Evolutionary conservation across 768 basidiomycete genomes (phyloP), one percentile per base, ranked within the genome.

Genomic region (Tricholoma sp.): DNA sequence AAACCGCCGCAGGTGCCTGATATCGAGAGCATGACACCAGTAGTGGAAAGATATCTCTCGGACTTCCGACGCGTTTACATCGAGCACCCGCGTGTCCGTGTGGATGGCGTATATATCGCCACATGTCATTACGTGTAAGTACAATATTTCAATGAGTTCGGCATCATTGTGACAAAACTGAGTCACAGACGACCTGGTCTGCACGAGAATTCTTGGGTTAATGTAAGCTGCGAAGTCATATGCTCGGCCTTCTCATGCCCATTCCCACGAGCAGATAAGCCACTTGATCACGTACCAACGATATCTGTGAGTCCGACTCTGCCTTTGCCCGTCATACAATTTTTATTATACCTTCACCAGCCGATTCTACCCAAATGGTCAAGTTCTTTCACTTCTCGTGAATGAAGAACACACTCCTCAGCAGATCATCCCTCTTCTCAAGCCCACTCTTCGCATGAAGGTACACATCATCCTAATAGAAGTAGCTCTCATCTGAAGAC

Each of bases 241-340:
- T 14, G 19, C 5, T 8, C 24, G n/a, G 10, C 39, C 7, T 16
- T 37, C 54, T 61, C 46, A 58, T 54, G 58, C 61, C 47, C 56
- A 8, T 59, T 39, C 29, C 18, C 14, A 11, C 16, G 6, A 57
- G 21, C 64, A 91, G 91, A 77, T 91, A 58, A 89, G 74, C 66
- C 92, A 96, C 65, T 78, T 94, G 57, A 83, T 97, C 65, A 95
- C 92, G 5, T 97, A 96, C 70, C 91, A 95, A 66, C 90, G 94
- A 31, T 96, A 92, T 70, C 78, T 97, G 85, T 90, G 61, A 70
- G 87, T 63, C 7, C 6, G 31, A 49, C 29, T 50, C 19, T 27
- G 24, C 24, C 24, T 27, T 27, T 27, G 2, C 24, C 5, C 24
- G 5, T 27, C 2, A 27, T 27, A 27, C 24, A 27, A 2, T 27